Evolutionary conservation across 2,329 filamentous ascomycete genomes (phyloP).

Genomic region (Penicillium sclerotiorum): DNA sequence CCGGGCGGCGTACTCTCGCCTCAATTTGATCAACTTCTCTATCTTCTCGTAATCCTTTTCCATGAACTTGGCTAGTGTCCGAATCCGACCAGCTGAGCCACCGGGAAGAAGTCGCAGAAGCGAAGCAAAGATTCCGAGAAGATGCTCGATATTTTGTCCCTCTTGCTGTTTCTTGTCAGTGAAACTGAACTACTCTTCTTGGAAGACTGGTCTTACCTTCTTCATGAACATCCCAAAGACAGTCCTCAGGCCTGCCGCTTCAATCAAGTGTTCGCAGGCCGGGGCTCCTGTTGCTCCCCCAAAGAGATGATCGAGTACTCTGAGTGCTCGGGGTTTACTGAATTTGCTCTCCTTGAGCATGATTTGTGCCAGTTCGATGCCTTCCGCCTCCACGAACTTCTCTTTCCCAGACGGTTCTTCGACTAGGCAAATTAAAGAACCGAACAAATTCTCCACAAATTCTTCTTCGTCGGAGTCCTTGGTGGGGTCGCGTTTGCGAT

Average conservation of each 20-base stretch:
- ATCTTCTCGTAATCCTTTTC: conserved; percentile 93
- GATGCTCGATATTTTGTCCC: conserved; percentile 69
- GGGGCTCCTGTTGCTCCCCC: conserved; percentile 59
- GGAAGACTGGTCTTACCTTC: conserved; percentile 47
- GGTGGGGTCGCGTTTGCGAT: conserved; percentile 81
- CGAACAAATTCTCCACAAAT: conserved; percentile 92
- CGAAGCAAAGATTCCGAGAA: conserved; percentile 81
- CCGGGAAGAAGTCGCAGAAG: conserved; percentile 79
- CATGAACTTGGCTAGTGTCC: conserved; percentile 88
- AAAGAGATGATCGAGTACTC: conserved; percentile 81
- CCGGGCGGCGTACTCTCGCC: conserved; percentile 68
- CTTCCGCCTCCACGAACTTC: conserved; percentile 86
- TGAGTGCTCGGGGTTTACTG: conserved; percentile 74
- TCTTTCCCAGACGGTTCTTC: conserved; percentile 74
- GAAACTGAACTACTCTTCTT: background rate
- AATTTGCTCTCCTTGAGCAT: conserved; percentile 89
- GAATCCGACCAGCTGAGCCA: conserved; percentile 75
- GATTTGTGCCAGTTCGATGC: conserved; percentile 85
- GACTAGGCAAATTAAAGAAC: conserved; percentile 77
- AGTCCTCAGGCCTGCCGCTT: conserved; percentile 80
- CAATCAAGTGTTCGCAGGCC: conserved; percentile 76
- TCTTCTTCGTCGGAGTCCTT: conserved; percentile 90
- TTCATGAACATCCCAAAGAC: conserved; percentile 89
- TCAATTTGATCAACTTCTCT: conserved; percentile 68
- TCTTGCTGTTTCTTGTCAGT: conserved; percentile 56